These are phyloP conservation scores for Canna indica DNA, from an alignment of 176 grass and related monocot species.

Conservation along the genomic window DNA sequence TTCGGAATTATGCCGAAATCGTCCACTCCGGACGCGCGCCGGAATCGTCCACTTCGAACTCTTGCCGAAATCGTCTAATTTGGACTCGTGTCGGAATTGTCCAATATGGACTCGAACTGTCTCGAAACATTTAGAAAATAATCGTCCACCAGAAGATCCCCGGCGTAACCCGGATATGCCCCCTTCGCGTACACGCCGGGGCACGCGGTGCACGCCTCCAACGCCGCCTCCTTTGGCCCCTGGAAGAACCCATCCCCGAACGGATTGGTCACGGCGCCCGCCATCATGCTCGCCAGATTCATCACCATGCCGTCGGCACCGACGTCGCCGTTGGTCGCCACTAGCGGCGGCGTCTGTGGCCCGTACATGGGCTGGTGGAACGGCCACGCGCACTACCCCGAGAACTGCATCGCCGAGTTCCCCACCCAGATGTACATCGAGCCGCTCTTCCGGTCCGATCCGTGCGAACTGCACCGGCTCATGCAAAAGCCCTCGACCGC, in stretches of 20 bases:
- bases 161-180: slow-evolving; percentile 67
- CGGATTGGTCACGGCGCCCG: slow-evolving; percentile 69
- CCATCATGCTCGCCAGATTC: slow-evolving; percentile 76
- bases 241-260: slow-evolving; percentile 78
- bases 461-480: slow-evolving; percentile 79
- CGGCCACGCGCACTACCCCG: slow-evolving; percentile 88
- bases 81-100: no score
- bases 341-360: slow-evolving; percentile 56
- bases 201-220: slow-evolving; percentile 87
- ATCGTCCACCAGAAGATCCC: slow-evolving; percentile 48
- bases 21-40: no score
- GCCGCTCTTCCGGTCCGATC: slow-evolving; percentile 35
- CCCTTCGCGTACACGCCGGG: slow-evolving; percentile 81
- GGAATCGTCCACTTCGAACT: no score
- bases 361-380: slow-evolving; percentile 94
- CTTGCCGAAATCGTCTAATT: no score
- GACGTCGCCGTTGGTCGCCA: slow-evolving; percentile 84
- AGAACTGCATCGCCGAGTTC: slow-evolving; percentile 70
- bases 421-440: slow-evolving; percentile 70
- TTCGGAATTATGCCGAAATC: no score
- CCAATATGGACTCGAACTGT: no score
- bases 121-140: no score
- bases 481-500: slow-evolving; percentile 79
- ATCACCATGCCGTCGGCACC: slow-evolving; percentile 84
- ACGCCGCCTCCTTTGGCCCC: slow-evolving; percentile 57